phyloP scores from a whole-genome alignment of 148 eudicot genomes.

The Polygonum maritimum region DNA sequence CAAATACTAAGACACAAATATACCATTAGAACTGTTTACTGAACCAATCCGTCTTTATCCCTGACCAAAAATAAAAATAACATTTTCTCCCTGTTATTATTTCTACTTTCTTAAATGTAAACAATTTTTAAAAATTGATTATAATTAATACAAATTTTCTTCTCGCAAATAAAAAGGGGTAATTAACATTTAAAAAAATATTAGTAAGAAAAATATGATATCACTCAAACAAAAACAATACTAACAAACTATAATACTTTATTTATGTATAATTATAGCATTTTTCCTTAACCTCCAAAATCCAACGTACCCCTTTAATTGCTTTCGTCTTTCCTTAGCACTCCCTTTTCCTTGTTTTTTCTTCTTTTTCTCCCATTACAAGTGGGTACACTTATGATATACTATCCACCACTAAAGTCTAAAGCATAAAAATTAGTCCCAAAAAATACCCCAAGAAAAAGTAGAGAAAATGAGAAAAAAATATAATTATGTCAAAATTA shows the following conservation, averaged over 20 bases:
- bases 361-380: neutral
- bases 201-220: too few relatives aligned
- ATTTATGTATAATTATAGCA: neutral
- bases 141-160: too few relatives aligned
- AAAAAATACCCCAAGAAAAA: neutral
- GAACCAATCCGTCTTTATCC: neutral
- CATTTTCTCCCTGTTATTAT: too few relatives aligned
- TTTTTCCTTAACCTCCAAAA: neutral
- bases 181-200: too few relatives aligned
- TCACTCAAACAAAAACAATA: neutral
- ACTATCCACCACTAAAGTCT: neutral
- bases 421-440: neutral
- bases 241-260: neutral
- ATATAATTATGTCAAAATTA: slow-evolving; percentile 2
- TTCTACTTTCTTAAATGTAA: too few relatives aligned
- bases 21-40: neutral
- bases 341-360: neutral
- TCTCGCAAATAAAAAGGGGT: too few relatives aligned
- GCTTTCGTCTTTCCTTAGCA: neutral
- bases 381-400: neutral
- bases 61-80: too few relatives aligned
- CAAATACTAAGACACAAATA: neutral
- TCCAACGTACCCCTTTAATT: neutral
- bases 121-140: too few relatives aligned
- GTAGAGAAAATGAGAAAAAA: neutral